A percentile compares a stretch with the other conserved stretches of the same genome.
Conservation (phyloP, 345 rosid genomes). For the Populus ilicifolia region DNA sequence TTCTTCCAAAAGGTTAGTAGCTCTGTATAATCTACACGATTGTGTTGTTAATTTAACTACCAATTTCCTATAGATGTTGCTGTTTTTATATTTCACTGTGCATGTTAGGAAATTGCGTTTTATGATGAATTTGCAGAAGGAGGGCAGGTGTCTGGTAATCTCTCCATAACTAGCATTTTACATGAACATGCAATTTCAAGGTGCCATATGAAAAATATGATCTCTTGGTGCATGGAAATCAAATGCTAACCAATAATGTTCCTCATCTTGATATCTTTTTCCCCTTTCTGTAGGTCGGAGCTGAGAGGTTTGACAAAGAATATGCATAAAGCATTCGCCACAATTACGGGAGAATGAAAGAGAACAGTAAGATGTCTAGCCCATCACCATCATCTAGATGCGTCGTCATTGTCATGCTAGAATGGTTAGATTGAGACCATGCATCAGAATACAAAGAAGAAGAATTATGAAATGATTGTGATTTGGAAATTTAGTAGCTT, state of each 20-base stretch:
- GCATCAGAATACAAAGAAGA: not conserved
- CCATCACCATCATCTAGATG: not conserved
- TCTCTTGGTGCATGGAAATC: not conserved
- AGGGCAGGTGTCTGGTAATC: no score
- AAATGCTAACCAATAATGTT: not conserved
- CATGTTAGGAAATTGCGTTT: not conserved
- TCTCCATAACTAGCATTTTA: not conserved
- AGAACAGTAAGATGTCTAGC: constrained; percentile 57
- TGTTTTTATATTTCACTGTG: not conserved
- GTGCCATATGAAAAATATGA: not conserved
- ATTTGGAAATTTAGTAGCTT: not conserved
- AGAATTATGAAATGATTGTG: not conserved
- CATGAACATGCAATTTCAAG: not conserved
- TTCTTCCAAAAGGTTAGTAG: constrained; percentile 68
- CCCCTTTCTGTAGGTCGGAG: constrained; percentile 51
- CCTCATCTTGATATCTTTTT: not conserved
- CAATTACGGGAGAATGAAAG: constrained; percentile 91
- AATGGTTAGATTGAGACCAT: not conserved
- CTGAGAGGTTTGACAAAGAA: constrained; percentile 88
- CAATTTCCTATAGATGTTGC: not conserved
- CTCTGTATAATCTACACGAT: not conserved
- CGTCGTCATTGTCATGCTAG: not conserved
- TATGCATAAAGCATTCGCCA: constrained; percentile 84
- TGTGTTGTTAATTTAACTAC: not conserved
- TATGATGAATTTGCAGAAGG: no score